Evolutionary conservation across 2,329 filamentous ascomycete species (phyloP), one percentile per base, ranked within the genome.

Genomic region (Coniochaeta sp.): DNA sequence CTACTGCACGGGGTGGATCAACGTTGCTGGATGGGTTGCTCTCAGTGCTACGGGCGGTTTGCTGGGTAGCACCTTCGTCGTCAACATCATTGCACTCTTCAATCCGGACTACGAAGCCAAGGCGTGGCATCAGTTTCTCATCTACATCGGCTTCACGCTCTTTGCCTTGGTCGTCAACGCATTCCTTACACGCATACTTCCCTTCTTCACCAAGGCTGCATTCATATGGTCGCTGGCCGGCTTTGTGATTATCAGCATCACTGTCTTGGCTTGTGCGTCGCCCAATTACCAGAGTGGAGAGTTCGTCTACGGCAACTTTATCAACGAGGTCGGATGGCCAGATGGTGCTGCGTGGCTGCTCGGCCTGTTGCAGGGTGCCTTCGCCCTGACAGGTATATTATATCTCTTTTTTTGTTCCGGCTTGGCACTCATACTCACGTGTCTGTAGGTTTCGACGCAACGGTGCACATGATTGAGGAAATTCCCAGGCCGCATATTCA

Each of bases 1-100:
- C 55, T 91, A 87, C 77, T 81, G 86, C 55, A 90, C 87, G 0
- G 88, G 88, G 31, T 91, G 88, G 87, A 89, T 87, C 70, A 88
- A 87, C 66, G 82, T 86, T 40, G 85, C 85, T n/a, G 88, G 87
- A 17, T 90, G 88, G 86, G 85, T 89, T 34, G 83, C 84, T 11
- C 73, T 91, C 59, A 86, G 84, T 5, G 88, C 88, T 8, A 89
- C 87, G 0, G 88, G 84, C 17, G 86, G 87, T 1, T 76, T 90
- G 24, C 78, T 91, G 6, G 87, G 85, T 14, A 88, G 84, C 65
- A 81, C 87, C 63, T 81, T 91, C 63, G 81, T 91, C 57, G 69
- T 89, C 28, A 85, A 87, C 60, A 79, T 89, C 50, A 85, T 90
- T 58, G 77, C 81, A 1, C 74, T 91, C 38, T 81, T 86, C 71